Evolutionary conservation across 208 protist species (phyloP), one percentile per base, ranked within the genome.

Genomic region (Acanthamoeba healyi): DNA sequence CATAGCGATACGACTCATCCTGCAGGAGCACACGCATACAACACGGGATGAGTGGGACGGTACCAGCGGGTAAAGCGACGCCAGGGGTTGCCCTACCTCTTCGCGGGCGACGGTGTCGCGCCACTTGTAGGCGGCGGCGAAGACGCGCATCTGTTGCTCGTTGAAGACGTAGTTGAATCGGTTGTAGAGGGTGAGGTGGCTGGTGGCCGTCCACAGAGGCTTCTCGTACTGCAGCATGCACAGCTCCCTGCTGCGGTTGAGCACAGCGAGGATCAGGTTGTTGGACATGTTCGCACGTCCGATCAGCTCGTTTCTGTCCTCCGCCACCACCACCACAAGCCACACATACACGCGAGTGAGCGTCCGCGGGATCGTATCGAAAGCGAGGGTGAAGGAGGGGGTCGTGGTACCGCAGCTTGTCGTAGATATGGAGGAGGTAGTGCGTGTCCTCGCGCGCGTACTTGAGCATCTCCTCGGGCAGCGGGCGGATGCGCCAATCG

Each of bases 381-480:
- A n/a, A n/a, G n/a, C n/a, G 99, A 99, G 51, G 98, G 94, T 77
- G 14, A 19, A 42, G 14, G 9, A 4, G 67, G 34, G 67, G 67
- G n/a, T 12, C 19, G n/a, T 42, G 14, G 72, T 29, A 82, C 72
- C 72, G 12, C 38, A 82, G 34, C 19, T 54, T 82, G 95, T 99
- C 99, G 96, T 99, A 99, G 29, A 99, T 97, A 95, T 99, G 99
- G 1, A 99, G 96, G 0, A 99, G 96, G 95, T 99, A 99, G 97
- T 99, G 99, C 19, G 99, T 99, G 95, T 99, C 99, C 92, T 98
- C 97, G 0, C 99, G 96, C 0, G 99, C 99, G 95, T 99, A 99
- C 56, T 98, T 94, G 17, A 99, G 94, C 99, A 99, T 99, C 84
- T 99, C 99, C 10, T 96, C 97, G 15, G 99, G 97, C n/a, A 99